Base-by-base conservation (phyloP, 2,329 filamentous ascomycete species). In the Elsinoe necatrix region DNA sequence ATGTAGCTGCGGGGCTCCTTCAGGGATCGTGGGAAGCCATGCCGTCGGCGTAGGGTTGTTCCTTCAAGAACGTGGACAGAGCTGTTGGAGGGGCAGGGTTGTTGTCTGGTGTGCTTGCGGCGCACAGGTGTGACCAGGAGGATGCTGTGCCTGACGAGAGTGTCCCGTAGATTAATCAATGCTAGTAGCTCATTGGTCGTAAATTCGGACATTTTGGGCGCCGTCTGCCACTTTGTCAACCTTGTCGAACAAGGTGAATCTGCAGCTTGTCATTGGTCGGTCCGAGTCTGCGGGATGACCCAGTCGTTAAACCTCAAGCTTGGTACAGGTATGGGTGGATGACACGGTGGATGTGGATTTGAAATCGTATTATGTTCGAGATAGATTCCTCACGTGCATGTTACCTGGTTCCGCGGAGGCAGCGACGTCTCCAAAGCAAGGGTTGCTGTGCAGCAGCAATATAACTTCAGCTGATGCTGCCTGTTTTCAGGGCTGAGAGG, bases 171-270 rank as follows among this genome's bases (percentile, higher is more conserved):
- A 48, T 48, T 48, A 34, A 35, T 52, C 27, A 52, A 39, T 35
- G 7, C 11, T 14, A 14, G 18, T 6, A 9, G 37, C 11, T 18
- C 14, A 52, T 52, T 52, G 29, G 48, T 25, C 21, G 20, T 23
- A 29, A 52, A 34, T 5, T 52, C 48, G 29, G 48, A 35, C 48
- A 37, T 52, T 52, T 52, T 34, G 48, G 25, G 48, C 48, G 48
- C 48, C 31, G 48, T 39, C 48, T 29, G 29, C 48, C 48, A 39
- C 48, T 27, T 52, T 52, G 48, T 37, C 48, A 52, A 52, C 48
- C 48, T 52, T 50, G 45, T 50, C 45, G 20, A 52, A 20, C 16
- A 23, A 52, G 25, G 29, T 21, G 18, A 37, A 6, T 52, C 31
- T 52, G 20, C 34, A 25, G 25, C 11, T 52, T 27, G 29, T 27